A percentile compares a stretch with the other conserved stretches of the same genome.
phyloP scores from a whole-genome alignment of 371 early-diverging fungal species.

The Rhizopus delemar region DNA sequence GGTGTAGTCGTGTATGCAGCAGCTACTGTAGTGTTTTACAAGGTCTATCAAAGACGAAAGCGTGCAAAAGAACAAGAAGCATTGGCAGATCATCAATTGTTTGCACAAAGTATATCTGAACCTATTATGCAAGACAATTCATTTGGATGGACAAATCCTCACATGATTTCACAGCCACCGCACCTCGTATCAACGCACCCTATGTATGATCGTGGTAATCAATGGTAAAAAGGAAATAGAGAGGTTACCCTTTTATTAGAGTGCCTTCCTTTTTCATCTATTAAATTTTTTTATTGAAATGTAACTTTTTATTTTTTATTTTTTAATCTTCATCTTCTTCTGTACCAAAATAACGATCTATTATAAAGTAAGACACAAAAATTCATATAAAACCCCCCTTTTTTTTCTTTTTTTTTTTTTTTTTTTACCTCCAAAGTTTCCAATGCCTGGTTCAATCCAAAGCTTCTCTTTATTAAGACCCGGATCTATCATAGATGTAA shows the following conservation, averaged over 20 bases:
- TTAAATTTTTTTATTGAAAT: not conserved
- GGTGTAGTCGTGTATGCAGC: conserved; percentile 48
- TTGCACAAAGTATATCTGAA: conserved; percentile 40
- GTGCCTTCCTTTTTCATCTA: not conserved
- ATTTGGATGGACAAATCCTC: conserved; percentile 22
- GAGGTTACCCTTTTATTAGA: not conserved
- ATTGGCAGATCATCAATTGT: conserved; percentile 38
- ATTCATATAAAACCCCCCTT: not conserved
- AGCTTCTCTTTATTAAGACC: conserved; percentile 62
- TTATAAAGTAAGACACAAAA: not conserved
- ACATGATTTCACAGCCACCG: not conserved
- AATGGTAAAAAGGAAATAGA: not conserved
- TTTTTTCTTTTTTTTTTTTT: not conserved
- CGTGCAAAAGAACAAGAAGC: conserved; percentile 31
- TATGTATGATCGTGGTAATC: not conserved
- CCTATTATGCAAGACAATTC: conserved; percentile 35
- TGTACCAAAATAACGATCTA: conserved; percentile 57
- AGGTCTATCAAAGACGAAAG: conserved; percentile 39
- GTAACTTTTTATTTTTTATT: conserved; percentile 7
- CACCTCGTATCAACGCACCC: not conserved
- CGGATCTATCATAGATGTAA: conserved; percentile 77
- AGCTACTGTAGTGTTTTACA: conserved; percentile 36
- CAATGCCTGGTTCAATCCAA: conserved; percentile 83
- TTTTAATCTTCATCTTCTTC: conserved; percentile 38
- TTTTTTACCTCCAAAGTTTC: conserved; percentile 75